Percentiles rank a stretch among this genome's conserved stretches.
Conservation (phyloP, 2,329 filamentous ascomycete genomes). For the Phoma sp. region DNA sequence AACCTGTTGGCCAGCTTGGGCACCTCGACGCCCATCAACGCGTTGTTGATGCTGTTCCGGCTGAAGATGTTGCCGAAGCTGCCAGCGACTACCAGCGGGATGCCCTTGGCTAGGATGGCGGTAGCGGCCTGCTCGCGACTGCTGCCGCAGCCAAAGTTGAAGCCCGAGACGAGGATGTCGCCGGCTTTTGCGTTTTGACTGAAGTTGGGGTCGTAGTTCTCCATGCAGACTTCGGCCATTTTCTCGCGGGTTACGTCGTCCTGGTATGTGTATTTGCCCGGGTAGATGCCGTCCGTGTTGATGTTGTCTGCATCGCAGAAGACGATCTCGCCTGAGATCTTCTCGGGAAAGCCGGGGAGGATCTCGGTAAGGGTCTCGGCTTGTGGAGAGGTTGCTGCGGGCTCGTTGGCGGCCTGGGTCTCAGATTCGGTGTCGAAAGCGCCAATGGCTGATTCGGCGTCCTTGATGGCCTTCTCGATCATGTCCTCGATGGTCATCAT, state of each 20-base stretch:
- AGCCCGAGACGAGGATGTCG: constrained; percentile 85
- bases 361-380: constrained; percentile 66
- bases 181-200: constrained; percentile 65
- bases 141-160: constrained; percentile 86
- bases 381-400: constrained; percentile 25
- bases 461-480: constrained; percentile 71
- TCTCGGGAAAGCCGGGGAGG: constrained; percentile 84
- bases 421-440: constrained; percentile 48
- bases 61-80: constrained; percentile 86
- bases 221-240: constrained; percentile 92
- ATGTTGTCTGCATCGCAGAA: constrained; percentile 88
- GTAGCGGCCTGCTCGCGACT: constrained; percentile 89
- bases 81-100: constrained; percentile 79
- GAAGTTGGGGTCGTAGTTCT: constrained; percentile 86
- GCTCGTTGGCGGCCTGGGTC: constrained; percentile 35
- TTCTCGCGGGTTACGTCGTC: constrained; percentile 76
- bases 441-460: constrained; percentile 70
- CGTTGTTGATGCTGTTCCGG: constrained; percentile 81
- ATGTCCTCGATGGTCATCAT: constrained; percentile 72
- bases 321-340: constrained; percentile 82
- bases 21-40: constrained; percentile 73
- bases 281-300: constrained; percentile 92
- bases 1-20: constrained; percentile 71
- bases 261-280: constrained; percentile 90
- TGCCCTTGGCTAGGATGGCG: constrained; percentile 79